A percentile compares a stretch with the other conserved stretches of the same genome.
phyloP scores from a whole-genome alignment of 441 rosid genomes.

The Francoa sonchifolia region DNA sequence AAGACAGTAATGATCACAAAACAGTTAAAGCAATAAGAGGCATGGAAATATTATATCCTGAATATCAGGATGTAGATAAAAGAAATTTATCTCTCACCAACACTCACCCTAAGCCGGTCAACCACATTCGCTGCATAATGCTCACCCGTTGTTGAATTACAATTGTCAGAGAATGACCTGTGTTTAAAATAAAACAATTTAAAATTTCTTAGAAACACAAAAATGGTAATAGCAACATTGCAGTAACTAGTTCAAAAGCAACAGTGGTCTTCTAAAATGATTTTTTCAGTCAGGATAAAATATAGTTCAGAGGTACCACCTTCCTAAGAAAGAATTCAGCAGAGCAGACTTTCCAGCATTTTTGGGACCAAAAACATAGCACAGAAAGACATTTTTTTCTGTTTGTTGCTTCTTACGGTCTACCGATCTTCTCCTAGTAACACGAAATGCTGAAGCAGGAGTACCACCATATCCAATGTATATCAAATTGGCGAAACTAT shows the following conservation, averaged over 20 bases:
- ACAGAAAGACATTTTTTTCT: slow-evolving; percentile 47
- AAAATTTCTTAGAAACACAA: neutral
- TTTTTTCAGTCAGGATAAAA: too few relatives aligned
- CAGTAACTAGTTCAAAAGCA: slow-evolving; percentile 10
- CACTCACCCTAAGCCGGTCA: slow-evolving; percentile 46
- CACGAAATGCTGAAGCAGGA: slow-evolving; percentile 38
- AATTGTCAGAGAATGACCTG: slow-evolving; percentile 46
- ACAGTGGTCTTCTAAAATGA: too few relatives aligned
- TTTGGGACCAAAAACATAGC: slow-evolving; percentile 61
- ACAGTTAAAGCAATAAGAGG: too few relatives aligned
- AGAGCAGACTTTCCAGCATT: slow-evolving; percentile 56
- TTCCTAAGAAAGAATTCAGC: slow-evolving; percentile 47
- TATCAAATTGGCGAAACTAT: slow-evolving; percentile 46
- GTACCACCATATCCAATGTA: slow-evolving; percentile 54
- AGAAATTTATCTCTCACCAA: slow-evolving; percentile 1
- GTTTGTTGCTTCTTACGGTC: slow-evolving; percentile 61
- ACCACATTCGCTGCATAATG: slow-evolving; percentile 40
- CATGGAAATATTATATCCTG: neutral
- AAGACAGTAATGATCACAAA: slow-evolving; percentile 10
- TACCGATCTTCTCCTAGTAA: slow-evolving; percentile 42
- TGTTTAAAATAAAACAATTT: slow-evolving; percentile 12
- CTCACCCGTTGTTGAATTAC: slow-evolving; percentile 37
- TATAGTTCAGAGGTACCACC: too few relatives aligned
- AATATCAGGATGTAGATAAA: neutral
- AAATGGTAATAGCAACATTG: too few relatives aligned